These are phyloP conservation scores for Sphenostylis stenocarpa DNA, from an alignment of 306 rosid genomes.

Conservation along the genomic window DNA sequence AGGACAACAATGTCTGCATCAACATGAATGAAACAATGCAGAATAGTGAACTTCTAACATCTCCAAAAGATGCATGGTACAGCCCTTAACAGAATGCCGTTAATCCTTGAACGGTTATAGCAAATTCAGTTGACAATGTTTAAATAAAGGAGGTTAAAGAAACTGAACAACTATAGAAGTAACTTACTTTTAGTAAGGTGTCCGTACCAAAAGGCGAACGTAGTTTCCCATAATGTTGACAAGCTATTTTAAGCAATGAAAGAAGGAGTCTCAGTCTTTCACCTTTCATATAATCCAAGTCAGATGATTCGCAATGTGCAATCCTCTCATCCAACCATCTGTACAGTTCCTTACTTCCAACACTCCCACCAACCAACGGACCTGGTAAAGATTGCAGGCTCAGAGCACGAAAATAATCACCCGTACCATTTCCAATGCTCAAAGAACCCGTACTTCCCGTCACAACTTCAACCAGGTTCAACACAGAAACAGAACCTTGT, in stretches of 20 bases:
- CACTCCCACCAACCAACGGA: slow-evolving; percentile 92
- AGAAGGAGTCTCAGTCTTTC: slow-evolving; percentile 79
- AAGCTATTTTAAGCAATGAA: slow-evolving; percentile 85
- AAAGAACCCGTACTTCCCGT: slow-evolving; percentile 47
- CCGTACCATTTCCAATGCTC: slow-evolving; percentile 41
- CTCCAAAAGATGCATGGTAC: background rate
- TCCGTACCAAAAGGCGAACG: slow-evolving; percentile 92
- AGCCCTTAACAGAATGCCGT: background rate
- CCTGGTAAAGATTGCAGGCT: slow-evolving; percentile 91
- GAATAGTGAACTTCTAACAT: background rate
- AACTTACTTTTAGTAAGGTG: slow-evolving; percentile 58
- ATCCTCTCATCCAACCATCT: slow-evolving; percentile 95
- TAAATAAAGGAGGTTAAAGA: background rate
- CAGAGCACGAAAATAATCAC: slow-evolving; percentile 69
- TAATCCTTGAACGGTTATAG: background rate
- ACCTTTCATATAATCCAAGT: slow-evolving; percentile 67
- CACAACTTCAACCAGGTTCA: slow-evolving; percentile 75
- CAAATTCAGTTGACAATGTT: background rate
- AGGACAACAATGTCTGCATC: background rate
- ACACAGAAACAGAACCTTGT: slow-evolving; percentile 67
- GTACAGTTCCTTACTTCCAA: slow-evolving; percentile 83
- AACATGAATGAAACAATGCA: background rate
- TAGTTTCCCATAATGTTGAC: slow-evolving; percentile 90
- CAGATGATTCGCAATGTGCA: slow-evolving; percentile 55
- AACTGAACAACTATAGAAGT: slow-evolving; percentile 2